Evolutionary conservation across 306 rosid species (phyloP).

Genomic region (Hippophae gyantsensis): DNA sequence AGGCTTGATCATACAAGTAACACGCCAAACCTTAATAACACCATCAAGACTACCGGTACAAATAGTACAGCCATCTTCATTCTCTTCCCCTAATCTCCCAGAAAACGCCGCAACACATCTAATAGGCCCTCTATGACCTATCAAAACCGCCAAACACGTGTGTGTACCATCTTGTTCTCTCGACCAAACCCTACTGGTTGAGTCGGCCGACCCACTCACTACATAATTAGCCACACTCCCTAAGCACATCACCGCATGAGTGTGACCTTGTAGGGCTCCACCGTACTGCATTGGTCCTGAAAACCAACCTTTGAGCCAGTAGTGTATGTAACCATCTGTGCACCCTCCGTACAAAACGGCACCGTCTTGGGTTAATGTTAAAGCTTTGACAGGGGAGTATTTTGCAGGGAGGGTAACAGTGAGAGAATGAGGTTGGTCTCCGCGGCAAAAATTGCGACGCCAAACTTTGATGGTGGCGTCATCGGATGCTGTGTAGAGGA

Average conservation of each 20-base stretch:
- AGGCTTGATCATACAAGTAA: slow-evolving; percentile 26
- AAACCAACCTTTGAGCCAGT: slow-evolving; percentile 77
- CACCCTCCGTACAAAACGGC: slow-evolving; percentile 66
- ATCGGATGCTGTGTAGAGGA: slow-evolving; percentile 77
- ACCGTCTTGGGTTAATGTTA: slow-evolving; percentile 42
- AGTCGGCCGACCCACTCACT: slow-evolving; percentile 84
- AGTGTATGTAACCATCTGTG: slow-evolving; percentile 85
- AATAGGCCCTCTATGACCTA: slow-evolving; percentile 83
- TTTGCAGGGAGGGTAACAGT: slow-evolving; percentile 69
- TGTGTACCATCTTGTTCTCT: slow-evolving; percentile 56
- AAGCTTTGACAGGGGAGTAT: slow-evolving; percentile 63
- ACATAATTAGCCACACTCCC: slow-evolving; percentile 47
- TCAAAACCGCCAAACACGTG: slow-evolving; percentile 60
- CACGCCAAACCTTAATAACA: slow-evolving; percentile 74
- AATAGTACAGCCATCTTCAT: slow-evolving; percentile 43
- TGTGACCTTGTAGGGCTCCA: slow-evolving; percentile 88
- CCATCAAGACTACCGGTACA: slow-evolving; percentile 90
- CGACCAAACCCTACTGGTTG: slow-evolving; percentile 68
- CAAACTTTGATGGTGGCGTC: slow-evolving; percentile 82
- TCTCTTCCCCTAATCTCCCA: slow-evolving; percentile 31
- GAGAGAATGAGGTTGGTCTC: slow-evolving; percentile 64
- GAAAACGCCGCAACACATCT: slow-evolving; percentile 48
- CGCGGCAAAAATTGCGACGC: slow-evolving; percentile 65
- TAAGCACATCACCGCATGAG: slow-evolving; percentile 73
- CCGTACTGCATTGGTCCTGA: slow-evolving; percentile 78